phyloP scores from a whole-genome alignment of 2,329 filamentous ascomycete genomes.

The Ophiostoma himal-ulmi region DNA sequence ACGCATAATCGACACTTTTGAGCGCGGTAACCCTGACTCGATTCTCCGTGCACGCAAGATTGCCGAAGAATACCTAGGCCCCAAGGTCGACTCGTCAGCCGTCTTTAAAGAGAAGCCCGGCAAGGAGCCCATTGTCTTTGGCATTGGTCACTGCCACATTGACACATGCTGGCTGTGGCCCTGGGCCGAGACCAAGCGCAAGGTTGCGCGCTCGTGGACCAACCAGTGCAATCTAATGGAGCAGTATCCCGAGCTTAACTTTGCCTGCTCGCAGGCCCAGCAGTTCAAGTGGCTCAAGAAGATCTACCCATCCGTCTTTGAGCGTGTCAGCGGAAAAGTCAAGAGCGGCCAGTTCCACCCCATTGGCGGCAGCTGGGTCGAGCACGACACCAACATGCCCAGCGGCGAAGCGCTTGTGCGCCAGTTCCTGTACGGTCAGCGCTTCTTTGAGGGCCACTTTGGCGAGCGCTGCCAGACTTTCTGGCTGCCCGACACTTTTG shows the following conservation, averaged over 20 bases:
- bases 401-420: slow-evolving; percentile 89
- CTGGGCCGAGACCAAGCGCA: slow-evolving; percentile 94
- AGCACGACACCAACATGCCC: slow-evolving; percentile 96
- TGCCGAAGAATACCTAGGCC: slow-evolving; percentile 74
- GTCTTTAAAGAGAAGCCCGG: slow-evolving; percentile 73
- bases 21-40: slow-evolving; percentile 70
- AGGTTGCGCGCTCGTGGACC: slow-evolving; percentile 91
- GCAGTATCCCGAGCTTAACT: slow-evolving; percentile 86
- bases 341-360: slow-evolving; percentile 88
- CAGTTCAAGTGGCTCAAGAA: slow-evolving; percentile 97
- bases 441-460: slow-evolving; percentile 91
- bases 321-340: slow-evolving; percentile 86
- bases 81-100: slow-evolving; percentile 71
- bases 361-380: slow-evolving; percentile 96
- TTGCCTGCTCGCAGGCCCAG: slow-evolving; percentile 88
- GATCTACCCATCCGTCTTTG: slow-evolving; percentile 80
- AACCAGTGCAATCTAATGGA: slow-evolving; percentile 96
- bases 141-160: slow-evolving; percentile 94
- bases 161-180: slow-evolving; percentile 99
- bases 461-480: slow-evolving; percentile 85
- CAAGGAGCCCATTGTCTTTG: slow-evolving; percentile 71
- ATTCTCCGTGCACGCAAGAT: slow-evolving; percentile 77
- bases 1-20: slow-evolving; percentile 83
- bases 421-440: slow-evolving; percentile 92
- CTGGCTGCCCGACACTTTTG: slow-evolving; percentile 97